Percentiles rank a stretch among this genome's conserved stretches.
Evolutionary conservation across 352 stramenopile genomes (phyloP).

Genomic region (Globisporangium middletonii): DNA sequence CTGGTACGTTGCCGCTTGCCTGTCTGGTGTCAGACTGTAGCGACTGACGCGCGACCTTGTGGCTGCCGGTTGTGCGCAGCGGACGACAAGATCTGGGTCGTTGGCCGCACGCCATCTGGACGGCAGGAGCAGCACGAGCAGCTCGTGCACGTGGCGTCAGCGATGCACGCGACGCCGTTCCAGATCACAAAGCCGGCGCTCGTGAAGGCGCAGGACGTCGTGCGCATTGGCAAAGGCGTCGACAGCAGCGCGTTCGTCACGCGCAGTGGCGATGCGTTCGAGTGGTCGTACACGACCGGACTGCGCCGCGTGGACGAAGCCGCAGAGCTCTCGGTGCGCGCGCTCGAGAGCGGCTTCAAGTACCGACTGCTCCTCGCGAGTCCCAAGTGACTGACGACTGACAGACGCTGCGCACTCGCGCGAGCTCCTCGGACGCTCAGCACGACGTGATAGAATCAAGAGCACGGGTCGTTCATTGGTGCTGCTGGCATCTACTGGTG

Average conservation of each 20-base stretch:
- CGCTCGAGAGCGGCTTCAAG: conserved; percentile 72
- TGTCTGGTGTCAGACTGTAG: not conserved
- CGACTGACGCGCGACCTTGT: not conserved
- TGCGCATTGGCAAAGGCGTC: conserved; percentile 72
- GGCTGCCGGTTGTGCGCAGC: conserved; percentile 18
- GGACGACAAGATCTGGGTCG: conserved; percentile 70
- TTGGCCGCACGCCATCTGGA: conserved; percentile 70
- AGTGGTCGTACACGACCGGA: conserved; percentile 65
- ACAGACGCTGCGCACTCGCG: not conserved
- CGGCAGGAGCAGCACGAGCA: conserved; percentile 44
- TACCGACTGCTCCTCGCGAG: conserved; percentile 55
- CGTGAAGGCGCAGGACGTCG: conserved; percentile 37
- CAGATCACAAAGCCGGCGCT: conserved; percentile 51
- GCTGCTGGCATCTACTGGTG: not conserved
- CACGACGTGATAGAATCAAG: not conserved
- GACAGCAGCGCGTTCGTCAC: conserved; percentile 70
- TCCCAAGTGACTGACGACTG: not conserved
- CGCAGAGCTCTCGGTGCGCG: conserved; percentile 28
- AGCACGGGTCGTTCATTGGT: not conserved
- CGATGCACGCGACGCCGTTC: conserved; percentile 67
- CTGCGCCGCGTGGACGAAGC: conserved; percentile 43
- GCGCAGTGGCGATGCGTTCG: conserved; percentile 56
- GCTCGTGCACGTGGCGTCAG: conserved; percentile 50
- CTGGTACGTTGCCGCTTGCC: conserved; percentile 26
- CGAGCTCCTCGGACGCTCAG: too few relatives aligned